Evolutionary conservation across 148 eudicot species (phyloP), one percentile per base, ranked within the genome.

Genomic region (Nyssa sinensis): DNA sequence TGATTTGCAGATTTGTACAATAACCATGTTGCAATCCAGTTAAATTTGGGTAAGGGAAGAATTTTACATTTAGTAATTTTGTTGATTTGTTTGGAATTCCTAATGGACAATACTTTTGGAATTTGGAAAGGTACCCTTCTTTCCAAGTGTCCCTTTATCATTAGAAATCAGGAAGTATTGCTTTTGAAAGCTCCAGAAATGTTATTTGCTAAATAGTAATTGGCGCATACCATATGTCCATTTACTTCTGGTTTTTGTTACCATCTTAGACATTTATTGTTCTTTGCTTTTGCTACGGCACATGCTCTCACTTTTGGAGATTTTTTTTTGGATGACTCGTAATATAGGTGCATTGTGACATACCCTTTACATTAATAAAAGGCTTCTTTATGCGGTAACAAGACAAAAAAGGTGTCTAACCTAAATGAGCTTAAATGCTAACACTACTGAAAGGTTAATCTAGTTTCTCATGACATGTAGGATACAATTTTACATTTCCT

Each of bases 1-100:
- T 70, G 73, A 53, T 33, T 16, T 53, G 17, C 62, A 53, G 8
- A 51, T 70, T 24, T n/a, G 53, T 34, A 70, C 14, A 53, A 51
- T 11, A 31, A 53, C 47, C 31, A 70, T n/a, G 63, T 44, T n/a
- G n/a, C n/a, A n/a, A n/a, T n/a, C n/a, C n/a, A n/a, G 25, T 3
- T 23, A 55, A 21, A 21, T n/a, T n/a, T 1, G 59, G 19, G 25
- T 55, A 17, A 55, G 59, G 7, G 59, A 44, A 55, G 1, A 55
- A 55, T 55, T n/a, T 13, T 2, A 44, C 28, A 19, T 41, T 5
- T 16, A 53, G 16, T n/a, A 19, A 19, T 30, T 30, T 49, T 49
- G 35, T 12, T 47, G 32, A 8, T 51, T 33, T 23, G 11, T 13
- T 53, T 3, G 44, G 62, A 31, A 4, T 21, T 51, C 37, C 39